Conservation (phyloP, 768 basidiomycete genomes). For the Termitomyces sp. region DNA sequence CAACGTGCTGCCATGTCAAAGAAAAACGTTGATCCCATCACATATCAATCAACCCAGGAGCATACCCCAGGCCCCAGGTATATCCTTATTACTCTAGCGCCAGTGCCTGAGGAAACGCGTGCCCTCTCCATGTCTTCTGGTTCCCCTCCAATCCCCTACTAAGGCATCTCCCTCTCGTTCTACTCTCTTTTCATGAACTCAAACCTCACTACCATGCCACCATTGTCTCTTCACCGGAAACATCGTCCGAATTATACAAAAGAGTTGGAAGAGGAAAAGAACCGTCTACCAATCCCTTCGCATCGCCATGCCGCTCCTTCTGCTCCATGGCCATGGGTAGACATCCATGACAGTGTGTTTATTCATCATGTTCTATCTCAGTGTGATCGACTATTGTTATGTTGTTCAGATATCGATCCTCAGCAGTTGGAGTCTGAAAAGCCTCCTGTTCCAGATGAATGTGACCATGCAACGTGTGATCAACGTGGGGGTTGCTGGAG, state of each 20-base stretch:
- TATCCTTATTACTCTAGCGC: background rate
- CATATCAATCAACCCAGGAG: background rate
- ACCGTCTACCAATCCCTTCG: slow-evolving; percentile 28
- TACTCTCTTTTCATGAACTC: background rate
- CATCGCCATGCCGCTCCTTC: slow-evolving; percentile 41
- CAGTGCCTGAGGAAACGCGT: background rate
- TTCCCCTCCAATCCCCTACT: background rate
- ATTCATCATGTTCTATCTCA: background rate
- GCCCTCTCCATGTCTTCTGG: background rate
- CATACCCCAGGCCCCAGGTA: background rate
- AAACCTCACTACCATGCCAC: background rate
- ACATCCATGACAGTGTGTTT: slow-evolving; percentile 30
- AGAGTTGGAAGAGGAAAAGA: slow-evolving; percentile 8
- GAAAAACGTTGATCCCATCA: background rate
- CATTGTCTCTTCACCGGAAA: slow-evolving; percentile 3
- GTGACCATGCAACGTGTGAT: slow-evolving; percentile 29
- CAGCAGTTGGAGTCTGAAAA: slow-evolving; percentile 23
- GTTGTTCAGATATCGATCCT: slow-evolving; percentile 27
- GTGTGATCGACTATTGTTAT: background rate
- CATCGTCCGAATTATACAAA: slow-evolving; percentile 13
- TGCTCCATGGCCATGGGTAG: slow-evolving; percentile 42
- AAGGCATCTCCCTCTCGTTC: background rate
- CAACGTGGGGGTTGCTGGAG: slow-evolving; percentile 27
- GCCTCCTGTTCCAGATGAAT: slow-evolving; percentile 30
- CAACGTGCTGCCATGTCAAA: background rate